A percentile compares a stretch with the other conserved stretches of the same genome.
Conservation (phyloP, 306 rosid genomes). For the Comarum palustre region DNA sequence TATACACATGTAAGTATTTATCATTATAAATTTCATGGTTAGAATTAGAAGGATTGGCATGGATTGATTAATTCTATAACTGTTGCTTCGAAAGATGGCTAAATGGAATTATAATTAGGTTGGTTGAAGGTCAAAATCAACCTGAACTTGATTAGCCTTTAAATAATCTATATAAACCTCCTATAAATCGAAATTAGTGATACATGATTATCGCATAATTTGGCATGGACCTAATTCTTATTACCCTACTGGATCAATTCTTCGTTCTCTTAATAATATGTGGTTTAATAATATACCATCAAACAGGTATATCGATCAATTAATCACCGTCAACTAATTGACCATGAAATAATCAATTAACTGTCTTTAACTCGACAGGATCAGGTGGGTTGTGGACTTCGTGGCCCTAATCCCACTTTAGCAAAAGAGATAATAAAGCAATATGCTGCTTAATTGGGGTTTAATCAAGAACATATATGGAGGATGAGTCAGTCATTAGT, state of each 20-base stretch:
- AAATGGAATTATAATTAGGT: not conserved
- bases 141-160: not conserved
- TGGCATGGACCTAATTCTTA: not conserved
- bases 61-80: not conserved
- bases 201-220: not conserved
- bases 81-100: slow-evolving; percentile 1
- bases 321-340: not conserved
- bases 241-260: not conserved
- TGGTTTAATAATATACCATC: not conserved
- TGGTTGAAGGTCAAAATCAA: not conserved
- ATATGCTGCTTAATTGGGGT: slow-evolving; percentile 21
- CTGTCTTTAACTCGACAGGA: slow-evolving; percentile 22
- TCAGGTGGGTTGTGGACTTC: slow-evolving; percentile 16
- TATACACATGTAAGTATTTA: not conserved
- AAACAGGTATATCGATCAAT: not conserved
- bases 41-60: not conserved
- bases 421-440: slow-evolving; percentile 29
- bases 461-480: slow-evolving; percentile 20
- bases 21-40: not conserved
- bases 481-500: not conserved
- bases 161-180: not conserved
- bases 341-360: slow-evolving; percentile 9
- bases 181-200: not conserved
- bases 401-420: slow-evolving; percentile 32
- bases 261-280: not conserved